Evolutionary conservation across 1,284 basidiomycete species (phyloP).

Genomic region (Limonomyces culmigenus): DNA sequence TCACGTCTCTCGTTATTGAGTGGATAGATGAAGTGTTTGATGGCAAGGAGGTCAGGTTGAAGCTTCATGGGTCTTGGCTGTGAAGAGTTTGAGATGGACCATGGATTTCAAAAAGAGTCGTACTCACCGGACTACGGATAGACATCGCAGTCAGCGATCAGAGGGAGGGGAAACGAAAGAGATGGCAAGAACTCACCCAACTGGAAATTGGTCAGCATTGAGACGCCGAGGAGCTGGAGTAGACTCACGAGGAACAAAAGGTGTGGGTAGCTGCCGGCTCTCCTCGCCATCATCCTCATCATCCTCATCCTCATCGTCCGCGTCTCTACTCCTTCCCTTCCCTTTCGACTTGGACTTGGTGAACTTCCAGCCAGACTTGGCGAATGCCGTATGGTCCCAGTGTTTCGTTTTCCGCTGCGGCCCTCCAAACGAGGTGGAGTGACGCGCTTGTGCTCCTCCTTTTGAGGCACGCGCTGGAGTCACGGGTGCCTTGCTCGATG

Average conservation of each 20-base stretch:
- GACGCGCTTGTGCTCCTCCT: no score
- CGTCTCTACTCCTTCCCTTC: conserved; percentile 27
- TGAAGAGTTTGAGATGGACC: no score
- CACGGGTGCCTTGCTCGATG: conserved; percentile 16
- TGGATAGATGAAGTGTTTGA: conserved; percentile 85
- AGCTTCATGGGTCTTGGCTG: conserved; percentile 69
- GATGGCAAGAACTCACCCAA: no score
- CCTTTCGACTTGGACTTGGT: conserved; percentile 14
- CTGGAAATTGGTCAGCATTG: conserved; percentile 4
- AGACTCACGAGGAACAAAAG: conserved; percentile 42
- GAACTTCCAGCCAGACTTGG: conserved; percentile 55
- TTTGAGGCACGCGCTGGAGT: conserved; percentile 18
- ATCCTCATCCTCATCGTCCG: conserved; percentile 23
- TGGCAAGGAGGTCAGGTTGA: conserved; percentile 57
- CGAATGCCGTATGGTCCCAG: conserved; percentile 78
- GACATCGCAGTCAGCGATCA: no score
- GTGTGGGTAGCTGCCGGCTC: conserved; percentile 71
- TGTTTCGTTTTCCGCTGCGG: conserved; percentile 50
- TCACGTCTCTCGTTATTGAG: conserved; percentile 78
- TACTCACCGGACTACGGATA: no score
- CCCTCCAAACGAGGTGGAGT: no score
- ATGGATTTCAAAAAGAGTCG: no score
- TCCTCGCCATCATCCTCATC: conserved; percentile 39
- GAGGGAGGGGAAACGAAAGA: no score
- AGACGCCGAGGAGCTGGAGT: conserved; percentile 1